phyloP scores from a whole-genome alignment of 176 grass and related monocot genomes.

The Bothriochloa decipiens region DNA sequence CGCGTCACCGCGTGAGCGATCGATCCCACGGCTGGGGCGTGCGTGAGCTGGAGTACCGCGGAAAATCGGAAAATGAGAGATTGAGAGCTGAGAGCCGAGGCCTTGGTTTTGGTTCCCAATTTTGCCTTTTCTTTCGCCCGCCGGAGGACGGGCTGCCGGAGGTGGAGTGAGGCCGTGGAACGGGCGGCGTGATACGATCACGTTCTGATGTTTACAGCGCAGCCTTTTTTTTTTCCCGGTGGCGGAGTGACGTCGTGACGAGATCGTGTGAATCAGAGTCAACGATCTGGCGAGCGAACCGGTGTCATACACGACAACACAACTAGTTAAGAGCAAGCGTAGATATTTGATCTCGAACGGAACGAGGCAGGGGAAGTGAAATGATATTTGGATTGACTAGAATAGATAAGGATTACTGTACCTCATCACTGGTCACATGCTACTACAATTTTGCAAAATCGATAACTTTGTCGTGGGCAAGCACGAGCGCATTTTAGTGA shows the following conservation, averaged over 20 bases:
- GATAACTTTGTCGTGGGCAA: no score
- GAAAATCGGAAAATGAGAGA: neutral
- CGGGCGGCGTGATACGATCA: conserved; percentile 20
- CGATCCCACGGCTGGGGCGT: conserved; percentile 34
- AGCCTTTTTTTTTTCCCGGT: conserved; percentile 1
- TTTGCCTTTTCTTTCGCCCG: conserved; percentile 33
- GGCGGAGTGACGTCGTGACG: neutral
- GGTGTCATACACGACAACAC: neutral
- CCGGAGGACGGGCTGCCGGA: neutral
- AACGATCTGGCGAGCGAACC: neutral
- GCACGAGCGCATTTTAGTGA: no score
- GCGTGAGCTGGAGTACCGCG: conserved; percentile 24
- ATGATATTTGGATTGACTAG: neutral
- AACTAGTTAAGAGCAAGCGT: neutral
- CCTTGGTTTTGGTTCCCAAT: neutral
- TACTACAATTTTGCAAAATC: no score
- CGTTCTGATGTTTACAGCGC: conserved; percentile 7
- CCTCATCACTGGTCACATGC: neutral
- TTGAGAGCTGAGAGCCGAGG: no score
- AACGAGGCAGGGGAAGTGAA: neutral
- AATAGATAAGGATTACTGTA: neutral
- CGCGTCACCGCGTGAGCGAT: conserved; percentile 43
- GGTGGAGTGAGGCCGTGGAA: conserved; percentile 24
- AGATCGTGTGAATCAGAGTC: neutral
- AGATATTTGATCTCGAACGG: neutral